phyloP scores from a whole-genome alignment of 2,329 filamentous ascomycete genomes.

The Scytalidium sp. region DNA sequence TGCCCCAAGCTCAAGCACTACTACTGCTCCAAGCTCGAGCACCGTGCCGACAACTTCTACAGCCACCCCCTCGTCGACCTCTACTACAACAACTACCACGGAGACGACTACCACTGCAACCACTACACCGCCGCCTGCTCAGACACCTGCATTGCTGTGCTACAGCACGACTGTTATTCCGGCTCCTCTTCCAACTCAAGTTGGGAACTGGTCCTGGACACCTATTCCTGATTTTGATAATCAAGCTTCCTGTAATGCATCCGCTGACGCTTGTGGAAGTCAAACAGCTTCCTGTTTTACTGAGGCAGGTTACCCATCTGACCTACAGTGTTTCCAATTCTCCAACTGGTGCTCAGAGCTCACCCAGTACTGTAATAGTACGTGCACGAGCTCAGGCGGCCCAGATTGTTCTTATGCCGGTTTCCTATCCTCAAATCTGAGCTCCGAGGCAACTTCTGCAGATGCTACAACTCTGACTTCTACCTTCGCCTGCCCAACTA shows the following conservation, averaged over 20 bases:
- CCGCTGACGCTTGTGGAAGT: conserved; percentile 40
- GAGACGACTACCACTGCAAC: background rate
- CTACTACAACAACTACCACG: background rate
- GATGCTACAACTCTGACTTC: background rate
- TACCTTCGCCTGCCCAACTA: conserved; percentile 1
- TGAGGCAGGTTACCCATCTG: conserved; percentile 46
- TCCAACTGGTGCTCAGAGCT: conserved; percentile 46
- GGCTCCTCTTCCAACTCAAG: conserved; percentile 25
- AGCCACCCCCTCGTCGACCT: background rate
- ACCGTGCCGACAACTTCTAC: no score
- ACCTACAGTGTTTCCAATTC: conserved; percentile 49
- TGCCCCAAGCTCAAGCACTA: no score
- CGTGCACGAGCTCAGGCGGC: conserved; percentile 31
- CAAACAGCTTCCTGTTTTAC: conserved; percentile 50
- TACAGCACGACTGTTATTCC: conserved; percentile 36
- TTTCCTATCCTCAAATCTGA: background rate
- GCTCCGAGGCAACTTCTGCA: background rate
- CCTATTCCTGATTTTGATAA: conserved; percentile 47
- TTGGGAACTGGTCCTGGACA: conserved; percentile 51
- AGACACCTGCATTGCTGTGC: conserved; percentile 41
- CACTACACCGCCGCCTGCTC: conserved; percentile 15
- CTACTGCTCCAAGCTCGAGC: no score
- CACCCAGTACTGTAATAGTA: conserved; percentile 39
- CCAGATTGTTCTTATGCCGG: conserved; percentile 34
- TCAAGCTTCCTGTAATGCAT: conserved; percentile 37